Evolutionary conservation across 345 rosid species (phyloP), one percentile per base, ranked within the genome.

Genomic region (Corchorus olitorius): DNA sequence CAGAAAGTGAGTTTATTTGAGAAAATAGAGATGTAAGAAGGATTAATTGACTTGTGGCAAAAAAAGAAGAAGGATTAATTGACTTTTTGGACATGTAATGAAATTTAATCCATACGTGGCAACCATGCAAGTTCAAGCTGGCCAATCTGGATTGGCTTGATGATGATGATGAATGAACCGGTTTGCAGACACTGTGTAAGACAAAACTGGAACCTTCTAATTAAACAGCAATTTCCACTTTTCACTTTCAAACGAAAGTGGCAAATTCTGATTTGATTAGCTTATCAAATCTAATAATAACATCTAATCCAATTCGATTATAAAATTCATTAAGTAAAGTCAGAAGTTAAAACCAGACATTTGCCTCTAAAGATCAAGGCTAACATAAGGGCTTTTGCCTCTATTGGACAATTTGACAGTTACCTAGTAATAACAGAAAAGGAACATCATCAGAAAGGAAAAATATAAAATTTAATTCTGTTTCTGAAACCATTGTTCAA

Each of bases 401-500:
- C 55, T 52, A 52, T 45, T 8, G 0, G 8, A n/a, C 16, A 49
- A 2, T 53, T 53, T 16, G 19, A 15, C 6, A 19, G 20, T 53
- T 53, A 53, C 27, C 27, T 27, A 22, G 41, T 0, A 33, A 6
- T 16, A 33, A 50, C 15, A 4, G 27, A 27, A 69, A 4, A 58
- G 43, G 43, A 39, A 39, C 43, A 4, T 39, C 43, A 39, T 39
- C 5, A 9, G 61, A 11, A 56, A 56, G 11, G 71, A 15, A 11
- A 22, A 45, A 19, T 68, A 68, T 20, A 49, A 46, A 53, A 43
- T 46, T 48, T 27, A 20, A 12, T 56, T 48, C n/a, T 43, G 16
- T 68, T 68, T 65, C 65, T 73, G 17, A 72, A 27, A 56, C 35
- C 37, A 54, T 17, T 59, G 61, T 34, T 9, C 33, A 74, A 69